Base-by-base conservation (phyloP, 78 protist species). In the Salpingoeca rosetta region DNA sequence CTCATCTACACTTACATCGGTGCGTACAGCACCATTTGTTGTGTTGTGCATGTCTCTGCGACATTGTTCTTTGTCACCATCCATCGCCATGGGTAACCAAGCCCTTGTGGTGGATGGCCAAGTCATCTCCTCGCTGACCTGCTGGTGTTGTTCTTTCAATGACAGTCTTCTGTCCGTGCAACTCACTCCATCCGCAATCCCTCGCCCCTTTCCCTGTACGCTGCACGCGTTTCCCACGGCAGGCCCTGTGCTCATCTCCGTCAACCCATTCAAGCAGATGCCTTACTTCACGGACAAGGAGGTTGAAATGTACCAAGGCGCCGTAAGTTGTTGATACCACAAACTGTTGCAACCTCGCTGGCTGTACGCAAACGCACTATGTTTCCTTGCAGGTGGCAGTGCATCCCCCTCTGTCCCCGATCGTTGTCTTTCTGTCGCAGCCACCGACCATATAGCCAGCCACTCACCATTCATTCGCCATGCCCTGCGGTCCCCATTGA, bases 201-300 rank as follows among this genome's bases (percentile, higher is more conserved):
- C n/a, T n/a, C n/a, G n/a, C n/a, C n/a, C n/a, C n/a, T n/a, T n/a
- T n/a, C n/a, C n/a, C n/a, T n/a, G n/a, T n/a, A n/a, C n/a, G n/a
- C n/a, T n/a, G n/a, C n/a, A n/a, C n/a, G n/a, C n/a, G n/a, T n/a
- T n/a, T n/a, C n/a, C n/a, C n/a, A n/a, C n/a, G n/a, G n/a, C n/a
- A n/a, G n/a, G 98, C 37, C 90, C 93, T 79, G 95, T 96, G 81
- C 92, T 96, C 84, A 88, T 96, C 41, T 41, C 93, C 51, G 93
- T 94, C 85, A 96, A 96, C 90, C 98, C 98, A 44, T 96, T 86
- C 85, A 88, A 91, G 77, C 82, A 80, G 77, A 83, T 93, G 88
- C 78, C 83, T 36, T 73, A 86, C 76, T 73, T 80, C 24, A 43
- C 81, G 0, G 74, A 73, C 38, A 84, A 82, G 80, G 86, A 79